A percentile compares a stretch with the other conserved stretches of the same genome.
Evolutionary conservation across 306 rosid genomes (phyloP).

Genomic region (Vigna mungo): DNA sequence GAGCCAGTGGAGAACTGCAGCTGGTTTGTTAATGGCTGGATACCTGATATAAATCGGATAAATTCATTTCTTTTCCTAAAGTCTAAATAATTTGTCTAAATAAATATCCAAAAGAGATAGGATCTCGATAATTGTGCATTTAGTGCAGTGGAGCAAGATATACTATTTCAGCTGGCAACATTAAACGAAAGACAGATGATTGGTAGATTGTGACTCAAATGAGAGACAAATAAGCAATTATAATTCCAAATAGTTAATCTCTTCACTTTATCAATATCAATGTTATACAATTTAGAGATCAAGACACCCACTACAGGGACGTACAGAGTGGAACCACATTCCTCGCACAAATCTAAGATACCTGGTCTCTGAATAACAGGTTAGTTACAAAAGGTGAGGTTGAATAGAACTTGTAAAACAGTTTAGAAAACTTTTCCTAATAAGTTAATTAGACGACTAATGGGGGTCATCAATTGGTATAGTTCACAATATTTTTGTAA

Average conservation of each 20-base stretch:
- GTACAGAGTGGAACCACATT: background rate
- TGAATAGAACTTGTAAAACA: too few relatives aligned
- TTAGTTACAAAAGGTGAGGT: too few relatives aligned
- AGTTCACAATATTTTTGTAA: too few relatives aligned
- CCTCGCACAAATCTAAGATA: background rate
- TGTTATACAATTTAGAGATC: background rate
- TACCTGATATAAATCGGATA: conserved; percentile 30
- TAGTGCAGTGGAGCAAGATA: background rate
- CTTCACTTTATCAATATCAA: background rate
- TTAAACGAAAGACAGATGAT: conserved; percentile 21
- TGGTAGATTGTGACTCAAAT: background rate
- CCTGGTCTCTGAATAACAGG: background rate
- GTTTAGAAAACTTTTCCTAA: too few relatives aligned
- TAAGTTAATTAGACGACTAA: too few relatives aligned
- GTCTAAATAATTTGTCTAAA: background rate
- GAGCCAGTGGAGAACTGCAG: conserved; percentile 49
- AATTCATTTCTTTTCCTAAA: background rate
- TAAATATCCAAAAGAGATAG: conserved; percentile 12
- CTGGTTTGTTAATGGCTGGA: conserved; percentile 48
- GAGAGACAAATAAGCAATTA: background rate
- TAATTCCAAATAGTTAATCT: background rate
- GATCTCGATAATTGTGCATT: background rate
- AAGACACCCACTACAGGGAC: background rate
- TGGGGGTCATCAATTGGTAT: too few relatives aligned
- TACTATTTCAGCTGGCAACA: background rate